Conservation (phyloP, 2,329 filamentous ascomycete species). For the Fusarium sp. region DNA sequence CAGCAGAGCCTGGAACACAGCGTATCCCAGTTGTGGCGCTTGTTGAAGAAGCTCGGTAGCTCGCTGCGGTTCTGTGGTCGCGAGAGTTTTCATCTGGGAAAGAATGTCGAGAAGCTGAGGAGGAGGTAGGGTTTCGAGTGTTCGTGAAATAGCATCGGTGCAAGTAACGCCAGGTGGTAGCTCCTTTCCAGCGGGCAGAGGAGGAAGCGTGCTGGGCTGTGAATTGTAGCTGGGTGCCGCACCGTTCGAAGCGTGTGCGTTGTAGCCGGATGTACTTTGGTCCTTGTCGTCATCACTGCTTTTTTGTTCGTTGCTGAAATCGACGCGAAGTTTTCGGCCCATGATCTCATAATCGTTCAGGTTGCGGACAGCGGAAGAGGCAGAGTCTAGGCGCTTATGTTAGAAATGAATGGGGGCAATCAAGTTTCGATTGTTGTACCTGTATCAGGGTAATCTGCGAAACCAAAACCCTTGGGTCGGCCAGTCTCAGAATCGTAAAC, state of each 20-base stretch:
- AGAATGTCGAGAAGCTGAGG: constrained; percentile 93
- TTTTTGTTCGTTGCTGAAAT: constrained; percentile 93
- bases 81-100: constrained; percentile 91
- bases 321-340: constrained; percentile 92
- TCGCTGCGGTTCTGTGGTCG: constrained; percentile 81
- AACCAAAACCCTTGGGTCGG: constrained; percentile 94
- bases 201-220: constrained; percentile 70
- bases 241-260: constrained; percentile 49
- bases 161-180: constrained; percentile 84
- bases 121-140: constrained; percentile 85
- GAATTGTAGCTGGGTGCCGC: constrained; percentile 49
- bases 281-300: constrained; percentile 67
- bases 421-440: constrained; percentile 61
- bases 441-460: constrained; percentile 93
- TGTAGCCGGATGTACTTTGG: constrained; percentile 40
- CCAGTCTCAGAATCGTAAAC: constrained; percentile 97
- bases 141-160: constrained; percentile 91
- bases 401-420: constrained; percentile 16
- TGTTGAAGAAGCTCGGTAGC: constrained; percentile 88
- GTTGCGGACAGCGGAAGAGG: constrained; percentile 93
- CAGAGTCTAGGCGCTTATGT: constrained; percentile 66
- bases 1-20: constrained; percentile 92
- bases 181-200: constrained; percentile 85
- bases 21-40: constrained; percentile 92
- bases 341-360: constrained; percentile 96